Conservation (phyloP, 2,329 filamentous ascomycete genomes). For the Alternaria novae-zelandiae region DNA sequence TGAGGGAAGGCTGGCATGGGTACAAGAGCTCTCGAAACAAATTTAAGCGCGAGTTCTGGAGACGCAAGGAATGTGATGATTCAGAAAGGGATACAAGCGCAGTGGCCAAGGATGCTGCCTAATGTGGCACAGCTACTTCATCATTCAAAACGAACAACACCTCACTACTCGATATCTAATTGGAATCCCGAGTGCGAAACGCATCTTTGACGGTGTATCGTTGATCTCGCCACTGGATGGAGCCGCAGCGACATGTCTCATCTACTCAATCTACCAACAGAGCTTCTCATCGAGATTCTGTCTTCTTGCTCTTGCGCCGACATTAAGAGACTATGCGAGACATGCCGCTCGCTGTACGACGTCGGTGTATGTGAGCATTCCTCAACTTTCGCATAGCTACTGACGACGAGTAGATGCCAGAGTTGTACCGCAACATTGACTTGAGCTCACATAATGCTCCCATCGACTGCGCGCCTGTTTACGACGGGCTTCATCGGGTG, state of each 20-base stretch:
- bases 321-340: neutral
- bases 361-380: neutral
- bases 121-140: neutral
- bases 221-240: neutral
- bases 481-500: neutral
- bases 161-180: neutral
- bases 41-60: neutral
- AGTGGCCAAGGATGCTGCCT: neutral
- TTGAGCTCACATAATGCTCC: neutral
- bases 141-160: neutral
- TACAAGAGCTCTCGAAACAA: conserved; percentile 27
- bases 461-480: neutral
- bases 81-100: neutral
- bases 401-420: neutral
- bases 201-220: neutral
- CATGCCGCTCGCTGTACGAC: neutral
- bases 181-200: neutral
- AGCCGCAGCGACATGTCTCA: neutral
- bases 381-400: neutral
- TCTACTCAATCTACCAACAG: neutral
- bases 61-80: neutral
- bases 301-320: neutral
- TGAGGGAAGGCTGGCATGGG: conserved; percentile 46
- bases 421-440: neutral
- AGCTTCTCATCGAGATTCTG: neutral